Evolutionary conservation across 2,329 filamentous ascomycete genomes (phyloP).

Genomic region (Penicillium brevicompactum): DNA sequence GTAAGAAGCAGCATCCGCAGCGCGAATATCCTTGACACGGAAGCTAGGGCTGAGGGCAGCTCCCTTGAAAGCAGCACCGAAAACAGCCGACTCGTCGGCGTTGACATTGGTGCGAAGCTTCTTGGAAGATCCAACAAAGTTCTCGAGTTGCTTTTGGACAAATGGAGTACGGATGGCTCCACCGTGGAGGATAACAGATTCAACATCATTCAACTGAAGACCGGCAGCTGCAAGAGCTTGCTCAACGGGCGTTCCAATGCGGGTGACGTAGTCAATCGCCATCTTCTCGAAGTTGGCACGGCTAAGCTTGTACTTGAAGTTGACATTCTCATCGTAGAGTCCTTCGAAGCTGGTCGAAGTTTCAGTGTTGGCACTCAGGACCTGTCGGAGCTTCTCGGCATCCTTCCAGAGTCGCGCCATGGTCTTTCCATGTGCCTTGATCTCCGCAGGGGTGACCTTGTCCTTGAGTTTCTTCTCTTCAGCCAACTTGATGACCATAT

Average conservation of each 20-base stretch:
- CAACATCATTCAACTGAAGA: conserved; percentile 72
- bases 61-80: conserved; percentile 92
- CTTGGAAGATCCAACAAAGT: conserved; percentile 67
- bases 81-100: conserved; percentile 92
- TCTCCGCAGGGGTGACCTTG: conserved; percentile 42
- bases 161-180: conserved; percentile 90
- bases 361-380: conserved; percentile 90
- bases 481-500: conserved; percentile 81
- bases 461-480: conserved; percentile 61
- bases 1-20: conserved; percentile 75
- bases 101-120: conserved; percentile 95
- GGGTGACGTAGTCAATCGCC: conserved; percentile 66
- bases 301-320: conserved; percentile 88
- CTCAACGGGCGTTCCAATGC: conserved; percentile 70
- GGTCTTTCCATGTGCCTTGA: conserved; percentile 75
- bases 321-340: conserved; percentile 80
- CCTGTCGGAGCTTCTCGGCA: conserved; percentile 80
- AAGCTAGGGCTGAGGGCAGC: conserved; percentile 92
- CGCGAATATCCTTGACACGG: conserved; percentile 93
- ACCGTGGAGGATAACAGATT: conserved; percentile 91
- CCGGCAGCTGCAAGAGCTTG: conserved; percentile 74
- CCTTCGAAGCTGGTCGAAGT: conserved; percentile 81
- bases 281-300: conserved; percentile 81
- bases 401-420: conserved; percentile 93
- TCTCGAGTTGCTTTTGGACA: conserved; percentile 85